Evolutionary conservation across 2,329 filamentous ascomycete species (phyloP), one percentile per base, ranked within the genome.

Genomic region (Cytospora paraplurivora): DNA sequence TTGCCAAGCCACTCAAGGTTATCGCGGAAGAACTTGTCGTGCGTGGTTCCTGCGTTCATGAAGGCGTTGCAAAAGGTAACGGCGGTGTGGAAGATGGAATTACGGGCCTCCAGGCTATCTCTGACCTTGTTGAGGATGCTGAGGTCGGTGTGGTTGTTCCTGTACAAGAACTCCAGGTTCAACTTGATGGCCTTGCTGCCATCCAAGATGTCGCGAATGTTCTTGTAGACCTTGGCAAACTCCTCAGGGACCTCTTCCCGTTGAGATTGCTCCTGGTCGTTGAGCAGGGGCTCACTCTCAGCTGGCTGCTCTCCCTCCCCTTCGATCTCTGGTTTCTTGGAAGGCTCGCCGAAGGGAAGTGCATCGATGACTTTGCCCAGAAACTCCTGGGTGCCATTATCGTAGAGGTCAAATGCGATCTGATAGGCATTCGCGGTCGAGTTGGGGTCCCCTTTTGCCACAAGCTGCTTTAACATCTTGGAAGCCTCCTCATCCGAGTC

Each of bases 1-100:
- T 98, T 99, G 66, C 94, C 93, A 4, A 99, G 80, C 95, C 95
- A 99, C 69, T 99, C 95, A 32, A 99, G 79, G 74, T 99, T 99
- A 73, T 98, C 93, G 8, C 96, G 87, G 86, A 99, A 98, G 80
- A 99, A 99, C 72, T 94, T 96, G 78, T 99, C 95, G 71, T 97
- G 95, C 0, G 94, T 97, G 0, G 95, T 99, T 64, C 95, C 96
- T 60, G 96, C 93, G 75, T 99, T 96, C 95, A 99, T 99, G 76
- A 99, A 98, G 12, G 93, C 95, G 72, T 98, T 98, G 73, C 94
- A 95, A 72, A 99, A 95, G 0, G 95, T 98, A 62, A 99, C 92
- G 4, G 93, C 93, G 1, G 93, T 96, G 77, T 99, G 95, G 84
- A 98, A 98, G 70, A 99, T 99, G 37, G 94, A 98, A 78, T 97